Evolutionary conservation across 768 basidiomycete genomes (phyloP), one percentile per base, ranked within the genome.

Genomic region (Leccinum broughii): DNA sequence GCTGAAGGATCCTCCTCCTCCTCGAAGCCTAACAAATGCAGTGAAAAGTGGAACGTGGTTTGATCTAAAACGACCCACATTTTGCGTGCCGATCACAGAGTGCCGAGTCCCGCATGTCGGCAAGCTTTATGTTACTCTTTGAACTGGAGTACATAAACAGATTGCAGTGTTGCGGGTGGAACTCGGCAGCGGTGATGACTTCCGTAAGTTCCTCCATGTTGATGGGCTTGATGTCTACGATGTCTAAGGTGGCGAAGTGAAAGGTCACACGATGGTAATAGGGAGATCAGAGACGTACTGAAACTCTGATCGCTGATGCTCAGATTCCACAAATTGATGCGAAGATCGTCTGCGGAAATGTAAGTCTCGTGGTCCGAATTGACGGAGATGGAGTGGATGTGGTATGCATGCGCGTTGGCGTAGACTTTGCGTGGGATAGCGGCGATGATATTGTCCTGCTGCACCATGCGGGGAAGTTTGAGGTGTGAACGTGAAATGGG

Each of bases 121-220:
- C 96, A 60, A 99, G 86, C 79, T 98, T 98, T 83, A 99, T 98
- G 75, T 97, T 98, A 68, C 95, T 96, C 78, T 98, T 98, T 60
- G 97, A 98, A 77, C 93, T 95, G 63, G 96, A 98, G 76, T 98
- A 99, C 95, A 98, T 97, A 81, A 99, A 98, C 54, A 93, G 80
- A 76, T 98, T 98, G 87, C 97, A 98, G 64, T 96, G 92, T 56
- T 86, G 84, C 34, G 97, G 97, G 73, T 98, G 97, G 77, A 99
- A 98, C 77, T 99, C 97, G 52, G 97, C 94, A 11, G 96, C 93
- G n/a, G 97, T 99, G 76, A 99, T 98, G 72, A 99, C 97, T 75
- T 99, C 97, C 15, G 97, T 98, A 57, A 99, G 82, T 75, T 99
- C 97, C 73, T 99, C 97, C 97, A 99, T 99, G 77, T 99, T 99